phyloP scores from a whole-genome alignment of 768 basidiomycete species.

The Rhizopogon roseolus region DNA sequence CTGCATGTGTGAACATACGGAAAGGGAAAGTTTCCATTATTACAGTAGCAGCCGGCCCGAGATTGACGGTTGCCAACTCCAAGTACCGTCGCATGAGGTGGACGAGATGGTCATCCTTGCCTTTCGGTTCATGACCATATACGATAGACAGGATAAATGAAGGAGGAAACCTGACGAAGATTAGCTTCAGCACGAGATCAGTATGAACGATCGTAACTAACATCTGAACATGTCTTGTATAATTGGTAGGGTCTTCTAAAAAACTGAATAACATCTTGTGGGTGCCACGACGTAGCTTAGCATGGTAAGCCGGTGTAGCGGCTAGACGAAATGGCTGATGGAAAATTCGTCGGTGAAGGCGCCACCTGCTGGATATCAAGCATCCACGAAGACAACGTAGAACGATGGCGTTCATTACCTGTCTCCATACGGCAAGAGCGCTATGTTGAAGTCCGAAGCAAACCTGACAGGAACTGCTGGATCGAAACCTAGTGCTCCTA shows the following conservation, averaged over 20 bases:
- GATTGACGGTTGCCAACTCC: no score
- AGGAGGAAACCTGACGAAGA: background rate
- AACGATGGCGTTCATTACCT: background rate
- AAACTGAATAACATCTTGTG: background rate
- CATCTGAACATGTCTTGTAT: no score
- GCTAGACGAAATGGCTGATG: background rate
- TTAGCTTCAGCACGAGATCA: background rate
- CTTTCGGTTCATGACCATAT: background rate
- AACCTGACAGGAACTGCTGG: background rate
- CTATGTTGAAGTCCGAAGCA: background rate
- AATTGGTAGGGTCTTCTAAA: no score
- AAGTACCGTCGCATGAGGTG: background rate
- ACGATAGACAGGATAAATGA: background rate
- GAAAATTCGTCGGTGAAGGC: background rate
- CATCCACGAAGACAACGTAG: no score
- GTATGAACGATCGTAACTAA: background rate
- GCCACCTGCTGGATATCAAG: background rate
- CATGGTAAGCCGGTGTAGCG: background rate
- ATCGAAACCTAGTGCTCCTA: background rate
- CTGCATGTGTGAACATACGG: no score
- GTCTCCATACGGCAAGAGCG: background rate
- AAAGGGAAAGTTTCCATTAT: no score
- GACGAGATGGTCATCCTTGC: background rate
- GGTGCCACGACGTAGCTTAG: background rate
- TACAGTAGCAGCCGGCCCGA: no score